phyloP scores from a whole-genome alignment of 2,329 filamentous ascomycete species.

The Coniochaeta prunicola region DNA sequence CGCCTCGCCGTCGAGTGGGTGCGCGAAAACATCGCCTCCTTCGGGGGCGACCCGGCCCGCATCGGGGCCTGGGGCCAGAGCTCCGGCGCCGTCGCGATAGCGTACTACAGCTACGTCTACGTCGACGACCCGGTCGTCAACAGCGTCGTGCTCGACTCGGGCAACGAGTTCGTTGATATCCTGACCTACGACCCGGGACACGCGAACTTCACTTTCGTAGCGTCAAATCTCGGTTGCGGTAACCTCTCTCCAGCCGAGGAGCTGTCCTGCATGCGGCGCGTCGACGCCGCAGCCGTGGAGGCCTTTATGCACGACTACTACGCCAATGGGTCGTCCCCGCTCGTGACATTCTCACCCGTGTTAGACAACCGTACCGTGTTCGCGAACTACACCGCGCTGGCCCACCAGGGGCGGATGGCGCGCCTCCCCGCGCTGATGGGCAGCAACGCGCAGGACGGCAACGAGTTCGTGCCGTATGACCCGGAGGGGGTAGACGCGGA shows the following conservation, averaged over 20 bases:
- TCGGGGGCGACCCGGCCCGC: conserved; percentile 39
- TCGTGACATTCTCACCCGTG: conserved; percentile 22
- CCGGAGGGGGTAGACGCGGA: conserved; percentile 9
- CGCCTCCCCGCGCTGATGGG: conserved; percentile 15
- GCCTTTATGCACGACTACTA: conserved; percentile 20
- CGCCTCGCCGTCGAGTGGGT: conserved; percentile 45
- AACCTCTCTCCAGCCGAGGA: conserved; percentile 23
- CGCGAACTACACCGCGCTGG: conserved; percentile 22
- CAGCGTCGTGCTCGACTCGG: conserved; percentile 30
- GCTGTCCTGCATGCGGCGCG: conserved; percentile 29
- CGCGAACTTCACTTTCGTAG: conserved; percentile 30
- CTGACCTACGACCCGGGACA: conserved; percentile 26
- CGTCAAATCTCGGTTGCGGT: conserved; percentile 26
- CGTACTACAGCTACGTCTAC: conserved; percentile 34
- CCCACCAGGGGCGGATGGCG: conserved; percentile 17
- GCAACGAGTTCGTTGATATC: conserved; percentile 23
- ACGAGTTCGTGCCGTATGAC: conserved; percentile 11
- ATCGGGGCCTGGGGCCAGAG: conserved; percentile 42
- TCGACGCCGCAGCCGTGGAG: conserved; percentile 23
- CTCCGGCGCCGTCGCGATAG: conserved; percentile 31
- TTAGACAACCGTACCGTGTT: conserved; percentile 24
- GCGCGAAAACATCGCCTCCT: conserved; percentile 37
- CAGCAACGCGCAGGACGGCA: conserved; percentile 16
- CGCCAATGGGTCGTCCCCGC: conserved; percentile 16
- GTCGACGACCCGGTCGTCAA: conserved; percentile 30